A percentile compares a stretch with the other conserved stretches of the same genome.
Conservation (phyloP, 1,284 basidiomycete genomes). For the Ganoderma boninense region DNA sequence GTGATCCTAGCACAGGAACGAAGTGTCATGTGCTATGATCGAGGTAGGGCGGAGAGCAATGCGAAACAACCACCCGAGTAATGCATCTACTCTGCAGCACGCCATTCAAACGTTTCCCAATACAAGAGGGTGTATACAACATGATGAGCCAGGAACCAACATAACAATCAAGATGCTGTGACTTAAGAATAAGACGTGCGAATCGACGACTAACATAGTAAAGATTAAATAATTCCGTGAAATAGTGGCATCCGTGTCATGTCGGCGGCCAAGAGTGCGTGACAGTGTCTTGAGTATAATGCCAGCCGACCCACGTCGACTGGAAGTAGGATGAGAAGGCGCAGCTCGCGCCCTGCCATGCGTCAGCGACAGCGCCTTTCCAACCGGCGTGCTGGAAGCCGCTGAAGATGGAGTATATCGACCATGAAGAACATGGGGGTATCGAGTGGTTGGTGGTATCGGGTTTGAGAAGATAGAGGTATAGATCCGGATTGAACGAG, state of each 20-base stretch:
- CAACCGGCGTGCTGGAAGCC: constrained; percentile 42
- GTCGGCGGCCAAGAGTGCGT: constrained; percentile 49
- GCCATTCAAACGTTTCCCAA: constrained; percentile 1
- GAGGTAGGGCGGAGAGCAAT: not conserved
- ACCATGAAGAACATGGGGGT: constrained; percentile 38
- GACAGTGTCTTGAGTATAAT: constrained; percentile 29
- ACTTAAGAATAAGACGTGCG: constrained; percentile 8
- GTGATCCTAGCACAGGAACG: not conserved
- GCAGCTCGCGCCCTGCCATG: constrained; percentile 41
- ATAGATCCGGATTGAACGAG: constrained; percentile 74
- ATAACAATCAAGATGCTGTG: constrained; percentile 24
- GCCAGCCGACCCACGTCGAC: constrained; percentile 45
- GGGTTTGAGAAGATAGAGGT: constrained; percentile 59
- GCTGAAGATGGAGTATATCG: constrained; percentile 37
- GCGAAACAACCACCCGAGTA: not conserved
- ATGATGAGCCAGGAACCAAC: constrained; percentile 12
- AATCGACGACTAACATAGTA: constrained; percentile 24
- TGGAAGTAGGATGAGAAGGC: constrained; percentile 41
- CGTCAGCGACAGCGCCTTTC: constrained; percentile 39
- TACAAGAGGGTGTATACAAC: constrained; percentile 30
- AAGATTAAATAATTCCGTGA: constrained; percentile 17
- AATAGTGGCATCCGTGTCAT: constrained; percentile 31
- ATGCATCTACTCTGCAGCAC: constrained; percentile 2
- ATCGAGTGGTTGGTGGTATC: constrained; percentile 49
- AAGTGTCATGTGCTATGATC: not conserved